A percentile compares a stretch with the other conserved stretches of the same genome.
phyloP scores from a whole-genome alignment of 176 grass and related monocot species.

The Ampelocalamus luodianensis region DNA sequence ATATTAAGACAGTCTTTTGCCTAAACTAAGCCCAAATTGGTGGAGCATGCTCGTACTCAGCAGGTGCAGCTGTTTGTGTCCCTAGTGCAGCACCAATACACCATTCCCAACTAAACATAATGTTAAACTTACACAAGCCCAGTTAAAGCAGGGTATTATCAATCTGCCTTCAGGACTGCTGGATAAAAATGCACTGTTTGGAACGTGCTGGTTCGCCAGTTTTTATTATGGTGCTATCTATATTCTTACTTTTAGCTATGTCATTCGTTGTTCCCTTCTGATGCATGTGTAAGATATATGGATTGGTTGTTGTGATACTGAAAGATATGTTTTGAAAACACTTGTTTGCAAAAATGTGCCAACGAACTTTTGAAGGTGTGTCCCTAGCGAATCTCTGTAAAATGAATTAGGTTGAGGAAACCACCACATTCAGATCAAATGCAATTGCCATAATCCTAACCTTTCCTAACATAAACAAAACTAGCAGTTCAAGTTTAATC shows the following conservation, averaged over 20 bases:
- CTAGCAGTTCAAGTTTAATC: slow-evolving; percentile 21
- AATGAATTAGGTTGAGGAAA: slow-evolving; percentile 15
- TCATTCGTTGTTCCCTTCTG: not conserved
- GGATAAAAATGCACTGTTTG: not conserved
- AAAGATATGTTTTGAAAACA: slow-evolving; percentile 4
- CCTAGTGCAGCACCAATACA: slow-evolving; percentile 20
- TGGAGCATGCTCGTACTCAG: not conserved
- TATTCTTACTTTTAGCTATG: not conserved
- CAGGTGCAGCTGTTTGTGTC: slow-evolving; percentile 25
- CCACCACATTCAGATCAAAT: not conserved
- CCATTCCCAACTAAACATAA: not conserved
- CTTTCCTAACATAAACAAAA: slow-evolving; percentile 19
- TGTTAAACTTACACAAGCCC: not conserved
- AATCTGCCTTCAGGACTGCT: slow-evolving; percentile 1
- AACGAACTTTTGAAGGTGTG: slow-evolving; percentile 9
- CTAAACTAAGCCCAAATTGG: not conserved
- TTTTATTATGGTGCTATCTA: not conserved
- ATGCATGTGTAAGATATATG: not conserved
- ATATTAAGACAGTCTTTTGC: not conserved
- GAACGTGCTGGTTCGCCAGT: not conserved
- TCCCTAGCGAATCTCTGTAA: not conserved
- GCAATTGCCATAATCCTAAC: not conserved
- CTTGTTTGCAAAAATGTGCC: not conserved
- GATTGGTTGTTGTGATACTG: not conserved
- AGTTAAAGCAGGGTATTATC: not conserved